These are phyloP conservation scores for Botryotinia narcissicola DNA, from an alignment of 2,329 filamentous ascomycete genomes.

Conservation along the genomic window DNA sequence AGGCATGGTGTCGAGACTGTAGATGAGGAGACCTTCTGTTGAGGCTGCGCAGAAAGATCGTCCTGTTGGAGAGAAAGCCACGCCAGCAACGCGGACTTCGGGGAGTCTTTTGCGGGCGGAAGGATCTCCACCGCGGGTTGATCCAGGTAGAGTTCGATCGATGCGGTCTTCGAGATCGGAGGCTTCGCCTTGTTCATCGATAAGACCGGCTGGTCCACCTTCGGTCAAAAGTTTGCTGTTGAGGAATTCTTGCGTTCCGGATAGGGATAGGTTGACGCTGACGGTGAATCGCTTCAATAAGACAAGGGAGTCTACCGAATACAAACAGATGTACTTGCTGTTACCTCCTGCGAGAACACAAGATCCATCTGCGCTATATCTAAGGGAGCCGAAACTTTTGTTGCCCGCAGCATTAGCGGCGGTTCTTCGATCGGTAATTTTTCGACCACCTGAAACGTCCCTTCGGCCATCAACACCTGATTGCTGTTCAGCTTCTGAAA, in stretches of 20 bases:
- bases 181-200: constrained; percentile 84
- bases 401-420: constrained; percentile 88
- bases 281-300: constrained; percentile 94
- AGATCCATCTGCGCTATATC: constrained; percentile 87
- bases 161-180: constrained; percentile 85
- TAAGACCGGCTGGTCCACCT: constrained; percentile 77
- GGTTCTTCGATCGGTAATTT: constrained; percentile 80
- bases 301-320: constrained; percentile 90
- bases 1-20: constrained; percentile 79
- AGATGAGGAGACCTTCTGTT: constrained; percentile 90
- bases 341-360: constrained; percentile 89
- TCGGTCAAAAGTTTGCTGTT: constrained; percentile 92
- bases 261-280: constrained; percentile 90
- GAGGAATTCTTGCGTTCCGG: constrained; percentile 94
- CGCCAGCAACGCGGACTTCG: constrained; percentile 78
- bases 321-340: constrained; percentile 98
- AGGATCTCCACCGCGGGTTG: constrained; percentile 79
- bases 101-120: constrained; percentile 73
- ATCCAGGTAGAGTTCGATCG: constrained; percentile 77
- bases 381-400: constrained; percentile 84
- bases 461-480: constrained; percentile 84
- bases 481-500: constrained; percentile 83
- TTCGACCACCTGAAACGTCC: constrained; percentile 90
- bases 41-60: constrained; percentile 91
- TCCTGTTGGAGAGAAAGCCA: constrained; percentile 86